phyloP scores from a whole-genome alignment of 495 filamentous ascomycete species.

The Chaetomium fimeti region DNA sequence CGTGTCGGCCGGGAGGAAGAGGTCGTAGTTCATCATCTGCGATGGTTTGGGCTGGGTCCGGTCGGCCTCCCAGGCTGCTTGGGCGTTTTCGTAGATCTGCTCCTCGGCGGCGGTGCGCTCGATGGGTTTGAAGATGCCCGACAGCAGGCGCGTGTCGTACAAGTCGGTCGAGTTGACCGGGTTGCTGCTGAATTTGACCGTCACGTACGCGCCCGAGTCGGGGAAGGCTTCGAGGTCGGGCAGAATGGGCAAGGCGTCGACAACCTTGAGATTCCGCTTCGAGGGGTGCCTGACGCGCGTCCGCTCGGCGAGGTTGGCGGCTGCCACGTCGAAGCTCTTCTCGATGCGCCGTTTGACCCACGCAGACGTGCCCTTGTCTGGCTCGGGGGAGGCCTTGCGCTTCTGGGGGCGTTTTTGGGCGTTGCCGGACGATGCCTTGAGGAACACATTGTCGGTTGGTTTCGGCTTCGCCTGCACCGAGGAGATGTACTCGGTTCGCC shows the following conservation, averaged over 20 bases:
- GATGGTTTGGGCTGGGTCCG: constrained; percentile 60
- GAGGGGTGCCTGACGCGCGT: constrained; percentile 74
- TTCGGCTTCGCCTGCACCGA: constrained; percentile 50
- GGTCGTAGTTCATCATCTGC: constrained; percentile 73
- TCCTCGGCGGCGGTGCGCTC: constrained; percentile 52
- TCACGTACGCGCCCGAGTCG: constrained; percentile 81
- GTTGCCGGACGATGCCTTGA: constrained; percentile 45
- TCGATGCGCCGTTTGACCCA: constrained; percentile 78
- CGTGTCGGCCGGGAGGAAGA: constrained; percentile 65
- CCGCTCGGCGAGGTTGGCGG: constrained; percentile 63
- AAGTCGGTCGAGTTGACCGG: constrained; percentile 58
- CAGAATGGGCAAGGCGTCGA: constrained; percentile 77
- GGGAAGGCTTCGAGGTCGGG: constrained; percentile 87
- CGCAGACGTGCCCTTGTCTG: constrained; percentile 69
- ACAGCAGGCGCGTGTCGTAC: constrained; percentile 80
- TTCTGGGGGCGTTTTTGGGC: constrained; percentile 41
- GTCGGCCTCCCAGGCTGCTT: constrained; percentile 61
- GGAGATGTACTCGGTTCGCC: constrained; percentile 94
- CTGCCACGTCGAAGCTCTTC: constrained; percentile 84
- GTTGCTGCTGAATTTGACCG: constrained; percentile 84
- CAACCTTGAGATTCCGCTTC: constrained; percentile 71
- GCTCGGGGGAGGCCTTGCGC: constrained; percentile 47
- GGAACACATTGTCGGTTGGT: constrained; percentile 29
- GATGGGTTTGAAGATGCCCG: constrained; percentile 71
- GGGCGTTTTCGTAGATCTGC: constrained; percentile 49